These are phyloP conservation scores for Cytospora leucostoma DNA, from an alignment of 2,329 filamentous ascomycete genomes.

Conservation along the genomic window DNA sequence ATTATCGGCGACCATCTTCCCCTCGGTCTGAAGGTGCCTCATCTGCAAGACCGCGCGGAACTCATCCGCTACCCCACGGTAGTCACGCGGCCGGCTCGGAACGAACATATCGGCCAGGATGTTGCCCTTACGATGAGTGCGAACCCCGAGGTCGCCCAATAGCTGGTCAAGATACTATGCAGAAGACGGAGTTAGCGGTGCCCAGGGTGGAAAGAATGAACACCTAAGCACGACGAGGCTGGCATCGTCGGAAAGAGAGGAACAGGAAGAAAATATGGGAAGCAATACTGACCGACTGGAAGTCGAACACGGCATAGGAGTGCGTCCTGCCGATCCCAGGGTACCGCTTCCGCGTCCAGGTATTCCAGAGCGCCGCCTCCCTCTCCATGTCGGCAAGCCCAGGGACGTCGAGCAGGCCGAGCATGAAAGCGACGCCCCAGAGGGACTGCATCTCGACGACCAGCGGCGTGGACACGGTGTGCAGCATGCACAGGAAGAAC, in stretches of 20 bases:
- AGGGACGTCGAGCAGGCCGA: constrained; percentile 41
- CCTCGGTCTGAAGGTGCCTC: background rate
- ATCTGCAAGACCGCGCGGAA: background rate
- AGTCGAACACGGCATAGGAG: constrained; percentile 2
- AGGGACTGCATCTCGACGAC: constrained; percentile 47
- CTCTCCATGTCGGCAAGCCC: constrained; percentile 37
- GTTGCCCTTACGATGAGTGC: background rate
- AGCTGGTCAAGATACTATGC: constrained; percentile 52
- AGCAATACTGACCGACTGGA: too few relatives aligned
- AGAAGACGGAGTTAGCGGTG: background rate
- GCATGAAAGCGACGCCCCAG: constrained; percentile 60
- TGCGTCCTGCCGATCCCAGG: background rate
- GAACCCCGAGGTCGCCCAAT: background rate
- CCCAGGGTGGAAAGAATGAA: too few relatives aligned
- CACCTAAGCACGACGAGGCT: too few relatives aligned
- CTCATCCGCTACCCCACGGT: background rate
- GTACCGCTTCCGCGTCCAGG: constrained; percentile 7
- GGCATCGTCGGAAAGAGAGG: too few relatives aligned
- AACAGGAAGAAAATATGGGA: too few relatives aligned
- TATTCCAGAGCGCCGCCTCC: constrained; percentile 1
- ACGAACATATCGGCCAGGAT: constrained; percentile 2
- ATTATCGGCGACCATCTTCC: background rate
- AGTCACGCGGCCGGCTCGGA: background rate
- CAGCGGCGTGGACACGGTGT: constrained; percentile 40
- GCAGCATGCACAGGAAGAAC: constrained; percentile 52